Base-by-base conservation (phyloP, 495 filamentous ascomycete genomes). In the Penicillium herquei region DNA sequence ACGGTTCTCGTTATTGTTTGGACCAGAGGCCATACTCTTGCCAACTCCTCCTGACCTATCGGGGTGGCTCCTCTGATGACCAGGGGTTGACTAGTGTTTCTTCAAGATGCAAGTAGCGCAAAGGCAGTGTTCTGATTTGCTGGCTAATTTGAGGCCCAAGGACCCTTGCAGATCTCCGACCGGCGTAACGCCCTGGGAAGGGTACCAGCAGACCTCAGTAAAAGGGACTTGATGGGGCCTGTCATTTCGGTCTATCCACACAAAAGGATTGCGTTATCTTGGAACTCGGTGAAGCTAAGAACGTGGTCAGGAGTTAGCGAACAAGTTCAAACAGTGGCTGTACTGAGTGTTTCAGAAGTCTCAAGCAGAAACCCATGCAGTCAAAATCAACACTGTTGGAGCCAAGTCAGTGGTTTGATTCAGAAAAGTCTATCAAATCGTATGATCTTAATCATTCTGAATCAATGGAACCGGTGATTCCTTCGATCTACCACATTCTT, bases 121-220 rank as follows among this genome's bases (percentile, higher is more conserved):
- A 43, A n/a, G n/a, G 32, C 9, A 45, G 31, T 6, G 14, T 31
- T 31, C 12, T 59, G 53, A 63, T 66, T 60, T 37, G 54, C 39
- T 11, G 26, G 18, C 45, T 32, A n/a, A 37, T 32, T 43, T 51
- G 56, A 14, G 39, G 49, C 39, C 53, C 39, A 30, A 31, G 10
- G 35, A 42, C 30, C 55, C 46, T 52, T 61, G 49, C 47, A 61
- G 55, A 52, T 50, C 63, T 54, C 55, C 52, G 59, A 62, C 56
- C 55, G 50, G 61, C 61, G 64, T 55, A 1, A 59, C 64, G 61
- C 64, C 63, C 52, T 58, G 46, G 21, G 51, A 45, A 33, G 12
- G 51, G 35, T 18, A 37, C 34, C 1, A 13, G 34, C 50, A 39
- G 33, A 33, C 7, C 43, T 8, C 13, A 13, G 5, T 12, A 10